A percentile compares a stretch with the other conserved stretches of the same genome.
Conservation (phyloP, 768 basidiomycete species). For the Lactarius hengduanensis region DNA sequence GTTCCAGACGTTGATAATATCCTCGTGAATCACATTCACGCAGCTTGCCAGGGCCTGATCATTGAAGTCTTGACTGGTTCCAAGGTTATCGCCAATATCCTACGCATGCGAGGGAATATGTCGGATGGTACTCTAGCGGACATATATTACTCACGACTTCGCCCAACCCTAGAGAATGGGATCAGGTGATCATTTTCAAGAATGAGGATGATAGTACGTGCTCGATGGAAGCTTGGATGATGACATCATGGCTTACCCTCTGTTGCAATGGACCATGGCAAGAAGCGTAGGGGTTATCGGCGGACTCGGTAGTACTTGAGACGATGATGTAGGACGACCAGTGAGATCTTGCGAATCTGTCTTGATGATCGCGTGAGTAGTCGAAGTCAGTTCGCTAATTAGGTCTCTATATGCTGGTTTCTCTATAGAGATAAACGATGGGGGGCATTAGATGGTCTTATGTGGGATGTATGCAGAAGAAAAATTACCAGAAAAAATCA, state of each 20-base stretch:
- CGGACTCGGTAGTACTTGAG: background rate
- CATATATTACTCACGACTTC: conserved; percentile 8
- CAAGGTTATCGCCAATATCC: conserved; percentile 23
- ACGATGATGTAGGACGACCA: background rate
- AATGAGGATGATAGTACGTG: background rate
- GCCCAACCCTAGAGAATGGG: conserved; percentile 3
- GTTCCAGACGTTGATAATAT: conserved; percentile 14
- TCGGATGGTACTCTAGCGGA: background rate
- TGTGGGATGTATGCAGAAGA: background rate
- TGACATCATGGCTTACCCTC: conserved; percentile 6
- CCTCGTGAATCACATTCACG: conserved; percentile 1
- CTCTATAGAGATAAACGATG: background rate
- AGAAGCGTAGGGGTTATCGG: conserved; percentile 4
- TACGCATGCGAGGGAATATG: background rate
- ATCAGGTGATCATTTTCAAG: background rate
- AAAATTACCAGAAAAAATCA: conserved; percentile 9
- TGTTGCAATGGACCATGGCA: conserved; percentile 17
- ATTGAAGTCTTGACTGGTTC: conserved; percentile 6
- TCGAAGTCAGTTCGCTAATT: background rate
- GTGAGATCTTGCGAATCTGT: background rate
- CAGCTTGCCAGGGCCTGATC: conserved; percentile 1
- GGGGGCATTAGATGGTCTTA: background rate
- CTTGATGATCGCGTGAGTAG: background rate
- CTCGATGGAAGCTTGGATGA: conserved; percentile 9
- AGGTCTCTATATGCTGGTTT: background rate